Evolutionary conservation across 2,329 filamentous ascomycete species (phyloP).

Genomic region (Curvularia verruculosa): DNA sequence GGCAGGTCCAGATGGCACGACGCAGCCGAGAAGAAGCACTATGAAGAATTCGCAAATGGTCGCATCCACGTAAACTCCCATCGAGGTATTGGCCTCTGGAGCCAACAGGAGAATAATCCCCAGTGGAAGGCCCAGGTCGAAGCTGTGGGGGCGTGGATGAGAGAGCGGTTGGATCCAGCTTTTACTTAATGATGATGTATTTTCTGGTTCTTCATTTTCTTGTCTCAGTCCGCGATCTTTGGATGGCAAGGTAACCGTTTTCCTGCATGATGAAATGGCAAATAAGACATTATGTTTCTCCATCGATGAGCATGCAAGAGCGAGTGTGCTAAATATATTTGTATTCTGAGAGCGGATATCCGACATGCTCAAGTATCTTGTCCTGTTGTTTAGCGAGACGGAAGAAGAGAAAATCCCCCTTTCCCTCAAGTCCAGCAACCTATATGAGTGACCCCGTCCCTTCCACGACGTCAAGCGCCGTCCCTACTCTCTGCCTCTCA

Average conservation of each 20-base stretch:
- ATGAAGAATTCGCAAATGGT: constrained; percentile 33
- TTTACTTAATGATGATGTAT: not conserved
- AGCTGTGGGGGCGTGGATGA: constrained; percentile 38
- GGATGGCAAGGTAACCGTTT: not conserved
- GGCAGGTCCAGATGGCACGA: constrained; percentile 35
- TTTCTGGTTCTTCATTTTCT: not conserved
- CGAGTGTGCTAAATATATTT: not conserved
- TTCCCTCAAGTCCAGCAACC: not conserved
- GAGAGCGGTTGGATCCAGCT: constrained; percentile 20
- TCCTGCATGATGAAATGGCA: not conserved
- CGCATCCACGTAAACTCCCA: constrained; percentile 24
- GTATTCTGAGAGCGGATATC: not conserved
- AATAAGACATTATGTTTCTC: not conserved
- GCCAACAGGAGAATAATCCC: constrained; percentile 13
- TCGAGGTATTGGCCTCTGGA: constrained; percentile 38
- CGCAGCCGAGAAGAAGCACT: constrained; percentile 34
- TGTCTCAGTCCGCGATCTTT: not conserved
- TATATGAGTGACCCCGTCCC: not conserved
- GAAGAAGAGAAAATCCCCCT: not conserved
- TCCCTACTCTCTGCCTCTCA: not conserved
- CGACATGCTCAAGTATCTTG: not conserved
- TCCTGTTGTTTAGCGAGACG: not conserved
- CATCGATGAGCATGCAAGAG: too few relatives aligned
- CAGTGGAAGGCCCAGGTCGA: constrained; percentile 23
- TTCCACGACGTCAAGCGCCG: not conserved